Evolutionary conservation across 768 basidiomycete genomes (phyloP).

Genomic region (Hortiboletus flavorubellus): DNA sequence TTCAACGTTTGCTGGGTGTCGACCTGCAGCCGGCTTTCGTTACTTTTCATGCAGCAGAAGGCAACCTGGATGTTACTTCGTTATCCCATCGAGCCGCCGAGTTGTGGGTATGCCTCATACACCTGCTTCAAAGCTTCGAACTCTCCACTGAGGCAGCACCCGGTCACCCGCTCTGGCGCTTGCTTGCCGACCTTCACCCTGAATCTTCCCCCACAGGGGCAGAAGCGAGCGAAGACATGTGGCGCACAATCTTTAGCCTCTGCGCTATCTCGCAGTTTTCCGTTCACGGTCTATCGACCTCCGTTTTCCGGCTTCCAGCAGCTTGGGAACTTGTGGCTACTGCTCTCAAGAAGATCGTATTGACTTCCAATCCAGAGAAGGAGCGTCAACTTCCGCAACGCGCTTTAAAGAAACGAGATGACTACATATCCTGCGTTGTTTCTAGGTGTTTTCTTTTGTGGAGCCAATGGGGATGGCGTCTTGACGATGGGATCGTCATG

Average conservation of each 20-base stretch:
- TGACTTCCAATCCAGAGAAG: constrained; percentile 44
- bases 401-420: constrained; percentile 55
- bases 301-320: constrained; percentile 41
- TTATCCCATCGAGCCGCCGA: constrained; percentile 50
- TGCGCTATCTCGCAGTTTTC: constrained; percentile 82
- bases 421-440: constrained; percentile 66
- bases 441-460: constrained; percentile 72
- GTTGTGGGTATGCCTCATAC: constrained; percentile 72
- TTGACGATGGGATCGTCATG: constrained; percentile 52
- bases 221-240: constrained; percentile 62
- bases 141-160: constrained; percentile 14
- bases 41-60: constrained; percentile 17
- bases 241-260: constrained; percentile 66
- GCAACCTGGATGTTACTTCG: constrained; percentile 32
- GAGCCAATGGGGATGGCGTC: constrained; percentile 73
- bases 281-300: constrained; percentile 42
- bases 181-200: constrained; percentile 37
- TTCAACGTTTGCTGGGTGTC: constrained; percentile 49
- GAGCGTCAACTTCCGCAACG: constrained; percentile 39
- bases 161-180: constrained; percentile 44
- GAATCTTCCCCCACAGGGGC: constrained; percentile 33
- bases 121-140: constrained; percentile 41
- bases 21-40: constrained; percentile 41
- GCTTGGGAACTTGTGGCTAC: constrained; percentile 64
- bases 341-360: constrained; percentile 57